Evolutionary conservation across 2,329 filamentous ascomycete species (phyloP), one percentile per base, ranked within the genome.

Genomic region (Ophiocordyceps unilateralis): DNA sequence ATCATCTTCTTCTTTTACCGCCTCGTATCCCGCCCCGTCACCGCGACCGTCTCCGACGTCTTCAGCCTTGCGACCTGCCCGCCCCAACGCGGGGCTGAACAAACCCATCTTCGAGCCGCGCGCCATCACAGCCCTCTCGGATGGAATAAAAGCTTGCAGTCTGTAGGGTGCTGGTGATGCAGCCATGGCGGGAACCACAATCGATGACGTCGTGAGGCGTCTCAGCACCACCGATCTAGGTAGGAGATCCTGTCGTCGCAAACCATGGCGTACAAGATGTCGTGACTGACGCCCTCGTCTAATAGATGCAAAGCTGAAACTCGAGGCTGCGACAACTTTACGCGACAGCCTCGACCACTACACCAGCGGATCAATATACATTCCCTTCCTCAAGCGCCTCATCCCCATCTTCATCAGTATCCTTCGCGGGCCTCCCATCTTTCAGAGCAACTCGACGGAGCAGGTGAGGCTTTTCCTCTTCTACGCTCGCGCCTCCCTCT

Each of bases 341-440:
- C 85, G 91, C 58, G 93, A 99, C 64, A 86, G 76, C 54, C 79
- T 96, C 51, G 93, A 98, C 50, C 74, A 86, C 55, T 93, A 91
- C 66, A 86, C 82, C 43, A 77, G 76, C 54, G 80, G 83, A 43
- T 70, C 74, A 44, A 78, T 78, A 53, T 98, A 96, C 59, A 64
- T 75, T 23, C 70, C 74, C 41, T 96, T 98, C 59, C 71, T 98
- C 46, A 76, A 84, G 56, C 84, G 84, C 62, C 71, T 95, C 54
- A 82, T 96, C 66, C 91, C 91, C 34, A 76, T 93, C 28, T 91
- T 96, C 64, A 75, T 91, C 57, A 78, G 74, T 58, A 84, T 94
- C 43, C 68, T 99, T 42, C 80, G 81, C 56, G 85, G 86, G 43
- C 79, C 82, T 55, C 88, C 87, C 34, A 83, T 93, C 49, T 96